Evolutionary conservation across 805 yeast genomes (phyloP), one percentile per base, ranked within the genome.

Genomic region (Candida silvicultrix): DNA sequence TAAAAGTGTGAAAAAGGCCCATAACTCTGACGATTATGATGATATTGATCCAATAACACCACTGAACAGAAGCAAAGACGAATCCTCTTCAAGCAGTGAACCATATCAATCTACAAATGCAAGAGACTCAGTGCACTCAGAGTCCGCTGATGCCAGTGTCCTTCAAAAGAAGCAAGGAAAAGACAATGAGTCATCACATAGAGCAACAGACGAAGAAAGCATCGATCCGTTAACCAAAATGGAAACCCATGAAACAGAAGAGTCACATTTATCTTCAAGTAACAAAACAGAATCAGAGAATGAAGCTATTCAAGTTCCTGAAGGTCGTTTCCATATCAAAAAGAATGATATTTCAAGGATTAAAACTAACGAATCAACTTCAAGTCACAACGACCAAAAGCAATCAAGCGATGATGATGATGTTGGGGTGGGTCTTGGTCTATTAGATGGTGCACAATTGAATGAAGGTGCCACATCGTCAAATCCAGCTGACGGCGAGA

Each of bases 381-480:
- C 54, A 4, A 59, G 60, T 38, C 54, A 56, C 11, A 59, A 48
- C 16, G 51, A 54, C 12, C 57, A 50, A 4, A 49, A 49, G 19
- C 50, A 48, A 8, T 36, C 57, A 3, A 54, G 59, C 45, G 61
- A 59, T 31, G 52, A 59, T n/a, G 62, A 55, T 45, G 56, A 55
- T 28, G 37, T 57, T 50, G 58, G 52, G 4, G 51, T 55, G 43
- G 64, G 63, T 19, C 43, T 59, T 18, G 63, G 63, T n/a, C 44
- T 59, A 18, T 45, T 56, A 4, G 32, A 39, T 4, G 44, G 47
- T 42, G n/a, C 53, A 28, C 51, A 44, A 41, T 9, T 46, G 39
- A 47, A 52, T 34, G 54, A 54, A 14, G 55, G 14, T 28, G 12
- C 31, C 12, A 11, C 9, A 28, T 10, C 58, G n/a, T 60, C 49